A percentile compares a stretch with the other conserved stretches of the same genome.
Conservation (phyloP, 2,329 filamentous ascomycete species). For the Huntiella omanensis region DNA sequence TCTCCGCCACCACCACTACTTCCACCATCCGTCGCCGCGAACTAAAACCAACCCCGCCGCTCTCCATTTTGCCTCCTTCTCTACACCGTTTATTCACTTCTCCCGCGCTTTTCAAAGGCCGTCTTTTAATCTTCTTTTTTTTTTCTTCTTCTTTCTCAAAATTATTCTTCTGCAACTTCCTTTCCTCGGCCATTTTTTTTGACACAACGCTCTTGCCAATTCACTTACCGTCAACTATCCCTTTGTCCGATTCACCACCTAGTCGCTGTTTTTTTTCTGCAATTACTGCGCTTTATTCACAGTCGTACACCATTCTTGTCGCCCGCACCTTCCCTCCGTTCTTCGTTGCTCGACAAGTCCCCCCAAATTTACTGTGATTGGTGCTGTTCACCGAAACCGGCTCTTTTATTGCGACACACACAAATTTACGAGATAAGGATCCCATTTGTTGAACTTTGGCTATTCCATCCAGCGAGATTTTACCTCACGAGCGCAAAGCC, state of each 20-base stretch:
- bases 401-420: no score
- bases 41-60: no score
- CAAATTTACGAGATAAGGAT: no score
- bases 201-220: not conserved
- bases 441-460: no score
- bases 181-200: not conserved
- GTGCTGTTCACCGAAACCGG: not conserved
- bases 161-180: not conserved
- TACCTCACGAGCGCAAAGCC: not conserved
- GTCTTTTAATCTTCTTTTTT: constrained; percentile 4
- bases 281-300: not conserved
- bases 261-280: not conserved
- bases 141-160: not conserved
- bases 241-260: not conserved
- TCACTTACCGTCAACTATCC: not conserved
- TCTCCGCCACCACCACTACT: no score
- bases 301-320: not conserved
- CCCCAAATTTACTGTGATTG: not conserved
- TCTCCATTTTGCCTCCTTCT: no score
- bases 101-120: not conserved
- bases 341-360: not conserved
- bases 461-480: no score
- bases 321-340: not conserved
- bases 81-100: no score
- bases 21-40: no score